Evolutionary conservation across 306 rosid species (phyloP), one percentile per base, ranked within the genome.

Genomic region (Prinsepia uniflora): DNA sequence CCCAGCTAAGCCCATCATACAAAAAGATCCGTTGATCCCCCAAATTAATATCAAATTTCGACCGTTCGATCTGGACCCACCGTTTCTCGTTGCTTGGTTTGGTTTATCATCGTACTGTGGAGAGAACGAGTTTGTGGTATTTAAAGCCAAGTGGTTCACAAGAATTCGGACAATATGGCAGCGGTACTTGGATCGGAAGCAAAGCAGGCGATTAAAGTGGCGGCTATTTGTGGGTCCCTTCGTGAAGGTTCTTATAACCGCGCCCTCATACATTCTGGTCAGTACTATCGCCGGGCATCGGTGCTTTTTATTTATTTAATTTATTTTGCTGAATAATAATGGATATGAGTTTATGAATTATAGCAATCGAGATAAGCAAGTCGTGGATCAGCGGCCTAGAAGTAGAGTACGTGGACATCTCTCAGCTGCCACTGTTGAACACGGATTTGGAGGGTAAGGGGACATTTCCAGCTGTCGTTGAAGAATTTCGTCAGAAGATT

Each of bases 361-460:
- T 0, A 60, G 97, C 97, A 17, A 83, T 81, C 63, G 84, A 91
- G 65, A 14, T 91, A 4, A 82, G 83, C 60, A 85, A 91, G 54
- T 74, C 65, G n/a, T 36, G 50, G 0, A 69, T 87, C 8, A 8
- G 24, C 4, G 97, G 88, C 10, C 8, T 88, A 8, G 79, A 91
- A n/a, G 82, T 91, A 6, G 89, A 88, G 47, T 72, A 77, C 74
- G 42, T 88, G 19, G 92, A 88, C 48, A 86, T 91, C 18, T 66
- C 91, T 4, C 65, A 60, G 0, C 70, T 88, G 67, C 97, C 97
- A 0, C 20, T 91, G 80, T 74, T 85, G 49, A 86, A 86, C 81
- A 88, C 91, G 10, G 97, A 91, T 69, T 84, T 91, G 74, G 97
- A 91, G 49, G 71, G 65, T 10, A 10, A 71, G 0, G 92, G 91